phyloP scores from a whole-genome alignment of 176 grass and related monocot species.

The Dactylis glomerata region DNA sequence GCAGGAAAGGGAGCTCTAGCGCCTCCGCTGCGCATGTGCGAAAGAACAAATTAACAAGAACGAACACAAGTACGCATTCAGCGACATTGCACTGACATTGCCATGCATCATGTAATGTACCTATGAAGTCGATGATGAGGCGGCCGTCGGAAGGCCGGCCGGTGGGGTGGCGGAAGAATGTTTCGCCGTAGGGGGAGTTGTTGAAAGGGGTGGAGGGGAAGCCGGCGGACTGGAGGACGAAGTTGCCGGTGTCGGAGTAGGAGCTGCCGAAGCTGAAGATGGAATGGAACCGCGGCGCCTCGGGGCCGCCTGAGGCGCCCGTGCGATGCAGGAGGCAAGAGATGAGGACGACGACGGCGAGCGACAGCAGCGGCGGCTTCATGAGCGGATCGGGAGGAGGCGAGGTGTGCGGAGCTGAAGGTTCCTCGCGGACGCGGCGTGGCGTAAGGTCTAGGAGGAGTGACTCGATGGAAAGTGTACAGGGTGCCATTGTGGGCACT shows the following conservation, averaged over 20 bases:
- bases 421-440: not conserved
- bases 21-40: conserved; percentile 43
- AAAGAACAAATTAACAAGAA: not conserved
- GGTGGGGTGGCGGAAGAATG: conserved; percentile 51
- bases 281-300: conserved; percentile 24
- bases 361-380: not conserved
- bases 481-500: not conserved
- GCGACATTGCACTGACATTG: not conserved
- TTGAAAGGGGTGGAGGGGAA: conserved; percentile 41
- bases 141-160: conserved; percentile 66
- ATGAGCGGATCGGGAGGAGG: not conserved
- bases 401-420: not conserved
- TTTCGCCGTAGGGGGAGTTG: conserved; percentile 54
- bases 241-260: conserved; percentile 70
- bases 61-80: not conserved
- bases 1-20: conserved; percentile 39
- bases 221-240: conserved; percentile 31
- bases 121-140: conserved; percentile 71
- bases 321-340: not conserved
- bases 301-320: not conserved
- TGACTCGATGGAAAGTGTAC: not conserved
- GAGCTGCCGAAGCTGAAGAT: conserved; percentile 79
- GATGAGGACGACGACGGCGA: conserved; percentile 19
- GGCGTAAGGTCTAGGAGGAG: not conserved
- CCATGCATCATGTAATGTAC: conserved; percentile 5